Conservation (phyloP, 805 yeast genomes). For the Saccharomycopsis sp. region DNA sequence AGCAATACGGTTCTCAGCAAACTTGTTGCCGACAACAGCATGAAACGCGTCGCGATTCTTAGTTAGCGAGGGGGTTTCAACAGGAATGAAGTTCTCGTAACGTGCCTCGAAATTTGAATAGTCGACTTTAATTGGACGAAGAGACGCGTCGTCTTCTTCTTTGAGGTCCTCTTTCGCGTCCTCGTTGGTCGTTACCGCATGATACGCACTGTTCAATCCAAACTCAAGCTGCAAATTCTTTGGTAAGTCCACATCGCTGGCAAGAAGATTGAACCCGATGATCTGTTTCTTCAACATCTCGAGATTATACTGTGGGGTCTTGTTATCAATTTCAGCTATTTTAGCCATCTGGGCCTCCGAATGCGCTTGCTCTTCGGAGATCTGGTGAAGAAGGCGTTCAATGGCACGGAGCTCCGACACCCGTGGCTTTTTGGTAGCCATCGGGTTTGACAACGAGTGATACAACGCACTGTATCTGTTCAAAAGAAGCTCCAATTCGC, state of each 20-base stretch:
- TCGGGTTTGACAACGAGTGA: constrained; percentile 10
- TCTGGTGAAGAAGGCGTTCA: constrained; percentile 33
- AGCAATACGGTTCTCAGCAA: constrained; percentile 47
- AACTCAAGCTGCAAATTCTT: constrained; percentile 38
- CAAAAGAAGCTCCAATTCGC: constrained; percentile 23
- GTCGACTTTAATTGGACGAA: constrained; percentile 25
- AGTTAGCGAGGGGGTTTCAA: constrained; percentile 3
- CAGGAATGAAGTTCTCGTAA: constrained; percentile 17
- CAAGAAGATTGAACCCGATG: constrained; percentile 54
- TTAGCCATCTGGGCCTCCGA: background rate
- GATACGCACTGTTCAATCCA: constrained; percentile 13
- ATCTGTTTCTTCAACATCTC: constrained; percentile 51
- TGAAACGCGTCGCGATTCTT: constrained; percentile 15
- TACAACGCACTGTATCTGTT: constrained; percentile 28
- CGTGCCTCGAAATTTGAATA: constrained; percentile 16
- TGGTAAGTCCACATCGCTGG: constrained; percentile 63
- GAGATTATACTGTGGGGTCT: constrained; percentile 35
- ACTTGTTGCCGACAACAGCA: constrained; percentile 38
- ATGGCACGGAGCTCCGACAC: constrained; percentile 37
- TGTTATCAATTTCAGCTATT: constrained; percentile 22
- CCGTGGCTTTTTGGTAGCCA: constrained; percentile 17
- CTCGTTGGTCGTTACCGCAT: background rate
- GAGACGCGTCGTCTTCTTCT: background rate
- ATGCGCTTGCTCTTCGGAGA: constrained; percentile 35
- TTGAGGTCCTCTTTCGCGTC: background rate